Evolutionary conservation across 208 protist species (phyloP).

Genomic region (Novymonas esmeraldas): DNA sequence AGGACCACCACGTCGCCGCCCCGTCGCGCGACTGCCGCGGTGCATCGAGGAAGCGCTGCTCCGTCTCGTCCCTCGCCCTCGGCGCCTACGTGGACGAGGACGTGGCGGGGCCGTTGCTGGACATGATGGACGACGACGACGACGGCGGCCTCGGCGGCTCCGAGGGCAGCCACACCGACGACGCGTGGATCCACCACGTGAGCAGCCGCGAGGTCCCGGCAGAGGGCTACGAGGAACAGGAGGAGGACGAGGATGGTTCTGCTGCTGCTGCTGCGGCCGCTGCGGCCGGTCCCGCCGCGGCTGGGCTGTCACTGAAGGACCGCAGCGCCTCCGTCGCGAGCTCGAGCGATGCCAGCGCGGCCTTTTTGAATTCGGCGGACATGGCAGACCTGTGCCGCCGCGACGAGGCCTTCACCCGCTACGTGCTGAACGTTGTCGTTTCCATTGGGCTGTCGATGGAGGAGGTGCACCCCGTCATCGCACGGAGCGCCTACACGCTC

Average conservation of each 20-base stretch:
- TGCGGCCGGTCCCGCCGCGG: too few species aligned
- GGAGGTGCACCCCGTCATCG: constrained; percentile 33
- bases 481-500: constrained; percentile 42
- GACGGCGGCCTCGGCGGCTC: neutral
- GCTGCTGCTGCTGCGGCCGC: too few species aligned
- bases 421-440: constrained; percentile 52
- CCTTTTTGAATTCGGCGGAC: neutral
- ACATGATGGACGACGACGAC: constrained; percentile 1
- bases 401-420: constrained; percentile 40
- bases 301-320: too few species aligned
- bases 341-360: constrained; percentile 11
- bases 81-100: constrained; percentile 3
- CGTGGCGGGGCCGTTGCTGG: neutral
- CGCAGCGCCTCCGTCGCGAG: neutral
- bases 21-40: neutral
- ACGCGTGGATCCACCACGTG: too few species aligned
- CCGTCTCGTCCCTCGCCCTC: neutral
- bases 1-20: too few species aligned
- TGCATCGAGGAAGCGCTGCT: neutral
- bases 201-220: neutral
- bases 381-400: constrained; percentile 29
- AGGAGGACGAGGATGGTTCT: neutral
- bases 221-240: constrained; percentile 8
- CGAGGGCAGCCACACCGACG: neutral
- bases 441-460: constrained; percentile 53